A percentile compares a stretch with the other conserved stretches of the same genome.
Conservation (phyloP, 805 yeast species). For the Saturnispora serradocipensis region DNA sequence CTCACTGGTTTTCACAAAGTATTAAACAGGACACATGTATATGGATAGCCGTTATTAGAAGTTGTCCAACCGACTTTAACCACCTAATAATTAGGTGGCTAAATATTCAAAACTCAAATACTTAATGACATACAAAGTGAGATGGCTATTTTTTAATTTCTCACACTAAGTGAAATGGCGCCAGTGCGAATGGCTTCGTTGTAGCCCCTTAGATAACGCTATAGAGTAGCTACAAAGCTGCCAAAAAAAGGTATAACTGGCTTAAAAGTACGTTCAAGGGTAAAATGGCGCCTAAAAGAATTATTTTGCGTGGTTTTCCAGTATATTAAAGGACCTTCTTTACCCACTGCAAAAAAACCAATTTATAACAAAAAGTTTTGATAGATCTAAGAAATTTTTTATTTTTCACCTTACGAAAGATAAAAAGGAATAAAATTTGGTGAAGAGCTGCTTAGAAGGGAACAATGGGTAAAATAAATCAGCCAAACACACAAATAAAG, state of each 20-base stretch:
- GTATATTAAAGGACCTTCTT: not conserved
- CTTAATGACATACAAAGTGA: not conserved
- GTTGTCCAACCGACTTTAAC: not conserved
- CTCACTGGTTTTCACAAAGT: no score
- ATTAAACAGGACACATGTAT: no score
- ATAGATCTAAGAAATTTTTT: not conserved
- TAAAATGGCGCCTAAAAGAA: not conserved
- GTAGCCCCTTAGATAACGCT: not conserved
- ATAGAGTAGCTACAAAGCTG: not conserved
- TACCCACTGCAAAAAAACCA: not conserved
- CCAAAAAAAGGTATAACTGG: not conserved
- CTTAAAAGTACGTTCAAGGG: not conserved
- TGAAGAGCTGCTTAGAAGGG: not conserved
- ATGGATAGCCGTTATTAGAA: no score
- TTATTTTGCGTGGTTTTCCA: not conserved
- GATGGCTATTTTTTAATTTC: not conserved
- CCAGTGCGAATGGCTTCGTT: not conserved
- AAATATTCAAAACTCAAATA: not conserved
- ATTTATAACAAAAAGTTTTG: not conserved
- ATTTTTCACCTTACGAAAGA: not conserved
- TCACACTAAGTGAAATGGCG: conserved; percentile 6
- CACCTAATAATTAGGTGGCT: not conserved
- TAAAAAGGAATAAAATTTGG: not conserved
- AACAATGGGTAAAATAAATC: conserved; percentile 47
- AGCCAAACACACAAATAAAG: conserved; percentile 82